Conservation (phyloP, 2,329 filamentous ascomycete species). For the Volutella citrinella region DNA sequence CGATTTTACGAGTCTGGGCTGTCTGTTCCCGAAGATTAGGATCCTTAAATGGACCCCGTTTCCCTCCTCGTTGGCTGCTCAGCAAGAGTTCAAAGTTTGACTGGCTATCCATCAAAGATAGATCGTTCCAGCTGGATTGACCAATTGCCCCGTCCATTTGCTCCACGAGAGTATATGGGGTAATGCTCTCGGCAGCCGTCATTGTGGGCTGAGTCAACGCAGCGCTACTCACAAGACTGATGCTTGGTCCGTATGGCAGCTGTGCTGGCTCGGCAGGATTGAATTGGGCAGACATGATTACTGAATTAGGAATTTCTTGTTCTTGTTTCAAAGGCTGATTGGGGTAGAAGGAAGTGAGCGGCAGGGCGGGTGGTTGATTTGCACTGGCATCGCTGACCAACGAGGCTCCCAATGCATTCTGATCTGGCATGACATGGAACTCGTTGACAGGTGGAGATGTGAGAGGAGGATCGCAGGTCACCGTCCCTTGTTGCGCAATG, state of each 20-base stretch:
- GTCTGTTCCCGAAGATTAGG: conserved; percentile 50
- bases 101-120: conserved; percentile 19
- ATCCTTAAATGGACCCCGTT: conserved; percentile 54
- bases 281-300: conserved; percentile 12
- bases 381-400: conserved; percentile 11
- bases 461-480: too few species aligned
- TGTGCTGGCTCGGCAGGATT: too few species aligned
- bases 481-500: too few species aligned
- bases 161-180: conserved; percentile 18
- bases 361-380: conserved; percentile 15
- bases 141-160: too few species aligned
- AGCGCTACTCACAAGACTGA: conserved; percentile 12
- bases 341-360: conserved; percentile 18
- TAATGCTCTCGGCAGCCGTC: conserved; percentile 9
- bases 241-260: conserved; percentile 8
- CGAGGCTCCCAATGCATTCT: conserved; percentile 14
- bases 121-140: conserved; percentile 17
- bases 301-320: conserved; percentile 12
- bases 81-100: conserved; percentile 27
- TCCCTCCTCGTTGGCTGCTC: conserved; percentile 31
- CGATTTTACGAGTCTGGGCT: conserved; percentile 54
- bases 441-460: conserved; percentile 16
- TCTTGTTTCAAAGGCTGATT: conserved; percentile 19
- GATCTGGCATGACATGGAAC: conserved; percentile 19
- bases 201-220: conserved; percentile 15